These are phyloP conservation scores for Starmerella geochares DNA, from an alignment of 805 yeast species.

Conservation along the genomic window DNA sequence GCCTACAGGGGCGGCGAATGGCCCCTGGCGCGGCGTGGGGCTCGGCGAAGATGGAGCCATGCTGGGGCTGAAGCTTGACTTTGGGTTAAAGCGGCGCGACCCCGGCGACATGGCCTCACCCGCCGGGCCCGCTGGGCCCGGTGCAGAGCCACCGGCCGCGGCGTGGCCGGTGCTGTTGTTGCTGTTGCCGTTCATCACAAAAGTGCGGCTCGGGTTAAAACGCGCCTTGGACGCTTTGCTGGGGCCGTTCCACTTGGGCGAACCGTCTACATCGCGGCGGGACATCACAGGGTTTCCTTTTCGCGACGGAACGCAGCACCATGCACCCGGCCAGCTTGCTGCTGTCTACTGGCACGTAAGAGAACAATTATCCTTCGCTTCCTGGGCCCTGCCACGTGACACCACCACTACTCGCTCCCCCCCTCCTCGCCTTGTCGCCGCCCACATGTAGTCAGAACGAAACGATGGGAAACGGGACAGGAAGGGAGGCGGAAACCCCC, in stretches of 20 bases:
- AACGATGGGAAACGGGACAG: no score
- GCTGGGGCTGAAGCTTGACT: conserved; percentile 16
- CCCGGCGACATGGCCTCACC: conserved; percentile 9
- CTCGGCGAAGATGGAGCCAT: neutral
- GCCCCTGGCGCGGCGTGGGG: neutral
- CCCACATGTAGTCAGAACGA: no score
- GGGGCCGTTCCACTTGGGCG: conserved; percentile 8
- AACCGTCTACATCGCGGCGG: conserved; percentile 9
- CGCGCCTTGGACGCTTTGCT: neutral
- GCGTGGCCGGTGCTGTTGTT: neutral
- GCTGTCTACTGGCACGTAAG: conserved; percentile 2
- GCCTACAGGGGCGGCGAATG: neutral
- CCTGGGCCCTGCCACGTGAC: conserved; percentile 1
- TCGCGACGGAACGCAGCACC: conserved; percentile 7
- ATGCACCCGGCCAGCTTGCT: conserved; percentile 11
- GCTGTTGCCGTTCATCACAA: conserved; percentile 7
- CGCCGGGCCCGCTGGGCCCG: neutral
- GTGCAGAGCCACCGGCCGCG: neutral
- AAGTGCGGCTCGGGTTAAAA: conserved; percentile 6
- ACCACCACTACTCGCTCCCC: neutral
- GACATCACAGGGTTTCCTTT: conserved; percentile 3
- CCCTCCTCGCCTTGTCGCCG: no score
- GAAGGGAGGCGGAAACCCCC: no score
- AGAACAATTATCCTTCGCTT: neutral
- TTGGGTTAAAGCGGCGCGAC: conserved; percentile 19